Evolutionary conservation across 2,329 filamentous ascomycete species (phyloP), one percentile per base, ranked within the genome.

Genomic region (Camptophora hylomeconis): DNA sequence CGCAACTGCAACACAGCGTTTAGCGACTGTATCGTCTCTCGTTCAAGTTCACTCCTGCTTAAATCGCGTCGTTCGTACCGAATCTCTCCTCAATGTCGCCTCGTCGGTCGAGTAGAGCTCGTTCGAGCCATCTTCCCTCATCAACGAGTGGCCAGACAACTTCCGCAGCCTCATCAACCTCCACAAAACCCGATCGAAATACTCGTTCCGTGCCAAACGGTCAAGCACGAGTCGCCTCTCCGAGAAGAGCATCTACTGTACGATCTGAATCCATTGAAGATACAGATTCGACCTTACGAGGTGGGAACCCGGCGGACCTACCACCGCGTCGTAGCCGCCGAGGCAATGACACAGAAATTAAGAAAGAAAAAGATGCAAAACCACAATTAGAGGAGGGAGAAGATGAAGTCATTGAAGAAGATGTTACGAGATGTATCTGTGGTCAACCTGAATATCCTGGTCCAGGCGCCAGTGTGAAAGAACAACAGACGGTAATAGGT

Each of bases 391-490:
- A 74, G 38, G 75, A 83, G 32, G 68, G 78, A 11, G 67, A 68
- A 22, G 63, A 65, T 26, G 57, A 64, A 19, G 66, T 67, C 26
- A 80, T 80, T 48, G 83, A 94, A 53, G 86, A 94, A 49, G 89
- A 95, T 61, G 75, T 89, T 32, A 93, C 93, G 49, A 75, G 89
- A 44, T 98, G 89, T 60, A 77, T 98, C 41, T 98, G 89, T 58
- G 86, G 84, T 45, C 76, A 80, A 45, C 83, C 92, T 49, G 89
- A 98, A 33, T 95, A 95, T 57, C 89, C 89, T 13, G 89, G 89
- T 30, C 80, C 41, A 13, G 37, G 38, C 10, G 24, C 31, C 17
- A 28, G 24, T 16, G 31, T 39, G 20, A 27, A 34, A 30, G 38
- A 39, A 17, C 38, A 39, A 26, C 33, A 36, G 53, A 51, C 46